A percentile compares a stretch with the other conserved stretches of the same genome.
These are phyloP conservation scores for Rheum nobile DNA, from an alignment of 148 eudicot genomes.

Conservation along the genomic window DNA sequence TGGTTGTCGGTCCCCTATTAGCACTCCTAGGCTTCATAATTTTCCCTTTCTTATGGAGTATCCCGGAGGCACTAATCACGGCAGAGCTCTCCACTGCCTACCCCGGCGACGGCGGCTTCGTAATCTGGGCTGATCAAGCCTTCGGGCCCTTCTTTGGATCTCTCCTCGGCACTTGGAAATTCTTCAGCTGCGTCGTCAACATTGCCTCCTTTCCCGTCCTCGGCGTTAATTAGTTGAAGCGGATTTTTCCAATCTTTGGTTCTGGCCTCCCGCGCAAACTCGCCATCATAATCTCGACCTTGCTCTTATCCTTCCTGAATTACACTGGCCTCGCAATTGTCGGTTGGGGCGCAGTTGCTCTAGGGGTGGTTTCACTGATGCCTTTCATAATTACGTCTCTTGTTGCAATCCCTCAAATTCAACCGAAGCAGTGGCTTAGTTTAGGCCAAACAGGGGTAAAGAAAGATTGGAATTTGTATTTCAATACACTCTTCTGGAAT, in stretches of 20 bases:
- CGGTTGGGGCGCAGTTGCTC: slow-evolving; percentile 35
- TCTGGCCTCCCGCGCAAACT: slow-evolving; percentile 29
- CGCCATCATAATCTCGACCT: slow-evolving; percentile 24
- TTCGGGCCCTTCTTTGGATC: slow-evolving; percentile 44
- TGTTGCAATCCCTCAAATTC: slow-evolving; percentile 36
- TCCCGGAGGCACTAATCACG: slow-evolving; percentile 16
- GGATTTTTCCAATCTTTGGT: slow-evolving; percentile 27
- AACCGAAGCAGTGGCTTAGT: slow-evolving; percentile 38
- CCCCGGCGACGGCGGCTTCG: slow-evolving; percentile 50
- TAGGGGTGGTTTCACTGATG: slow-evolving; percentile 31
- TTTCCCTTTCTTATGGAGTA: no score
- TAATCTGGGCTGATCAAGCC: slow-evolving; percentile 42
- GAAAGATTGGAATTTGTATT: slow-evolving; percentile 45
- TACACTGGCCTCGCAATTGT: slow-evolving; percentile 41
- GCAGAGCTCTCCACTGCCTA: slow-evolving; percentile 49
- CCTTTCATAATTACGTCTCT: slow-evolving; percentile 41
- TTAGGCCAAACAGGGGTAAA: slow-evolving; percentile 43
- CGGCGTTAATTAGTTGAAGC: slow-evolving; percentile 33
- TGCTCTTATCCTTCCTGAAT: slow-evolving; percentile 31
- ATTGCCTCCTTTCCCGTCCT: slow-evolving; percentile 39
- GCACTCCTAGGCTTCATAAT: no score
- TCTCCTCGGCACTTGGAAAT: slow-evolving; percentile 45
- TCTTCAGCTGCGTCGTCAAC: slow-evolving; percentile 40
- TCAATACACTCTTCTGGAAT: no score
- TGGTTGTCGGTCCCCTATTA: no score